phyloP scores from a whole-genome alignment of 495 filamentous ascomycete species.

The Lophiostoma macrostomum region DNA sequence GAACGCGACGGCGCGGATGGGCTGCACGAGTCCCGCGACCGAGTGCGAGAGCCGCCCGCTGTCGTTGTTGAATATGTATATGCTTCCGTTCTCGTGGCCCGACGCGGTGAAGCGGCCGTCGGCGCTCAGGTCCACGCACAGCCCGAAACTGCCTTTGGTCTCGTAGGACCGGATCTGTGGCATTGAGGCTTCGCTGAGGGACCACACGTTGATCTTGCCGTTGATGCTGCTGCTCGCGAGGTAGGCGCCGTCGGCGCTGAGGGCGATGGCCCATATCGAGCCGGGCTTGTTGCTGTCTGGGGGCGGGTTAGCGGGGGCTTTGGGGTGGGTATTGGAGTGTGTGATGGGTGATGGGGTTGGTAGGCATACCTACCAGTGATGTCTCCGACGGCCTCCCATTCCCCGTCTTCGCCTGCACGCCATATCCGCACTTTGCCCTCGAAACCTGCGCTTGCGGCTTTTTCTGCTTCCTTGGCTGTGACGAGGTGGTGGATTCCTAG shows the following conservation, averaged over 20 bases:
- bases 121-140: constrained; percentile 74
- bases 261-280: constrained; percentile 80
- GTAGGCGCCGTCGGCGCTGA: constrained; percentile 77
- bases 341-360: no score
- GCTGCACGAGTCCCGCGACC: constrained; percentile 76
- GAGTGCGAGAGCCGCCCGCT: constrained; percentile 83
- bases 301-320: no score
- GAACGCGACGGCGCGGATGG: constrained; percentile 79
- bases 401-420: constrained; percentile 49
- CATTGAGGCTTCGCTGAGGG: constrained; percentile 48
- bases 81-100: constrained; percentile 87
- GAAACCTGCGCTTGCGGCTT: constrained; percentile 80
- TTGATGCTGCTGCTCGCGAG: constrained; percentile 78
- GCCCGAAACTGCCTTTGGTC: constrained; percentile 86
- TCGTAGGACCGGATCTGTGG: constrained; percentile 73
- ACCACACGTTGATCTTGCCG: constrained; percentile 87
- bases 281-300: constrained; percentile 49
- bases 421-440: constrained; percentile 82
- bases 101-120: constrained; percentile 85
- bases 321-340: no score
- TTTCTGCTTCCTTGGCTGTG: constrained; percentile 63
- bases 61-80: constrained; percentile 93
- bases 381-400: constrained; percentile 51
- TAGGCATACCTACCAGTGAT: constrained; percentile 45
- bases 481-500: constrained; percentile 86